Evolutionary conservation across 2,329 filamentous ascomycete species (phyloP).

Genomic region (Diaporthe nobilis): DNA sequence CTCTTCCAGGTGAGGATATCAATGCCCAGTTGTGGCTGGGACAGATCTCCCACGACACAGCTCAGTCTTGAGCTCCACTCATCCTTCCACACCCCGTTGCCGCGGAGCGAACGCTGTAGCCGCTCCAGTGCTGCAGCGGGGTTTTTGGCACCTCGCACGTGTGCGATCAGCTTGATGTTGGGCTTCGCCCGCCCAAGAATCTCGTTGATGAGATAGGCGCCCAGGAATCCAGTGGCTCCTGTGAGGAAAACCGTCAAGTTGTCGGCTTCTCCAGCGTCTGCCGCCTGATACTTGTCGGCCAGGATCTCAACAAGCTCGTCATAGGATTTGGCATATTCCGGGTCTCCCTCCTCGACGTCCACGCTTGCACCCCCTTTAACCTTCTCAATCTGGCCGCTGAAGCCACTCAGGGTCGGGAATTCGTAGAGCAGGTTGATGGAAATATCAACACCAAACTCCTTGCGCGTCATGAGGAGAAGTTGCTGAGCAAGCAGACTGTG

Average conservation of each 20-base stretch:
- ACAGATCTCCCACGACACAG: constrained; percentile 80
- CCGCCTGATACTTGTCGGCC: constrained; percentile 50
- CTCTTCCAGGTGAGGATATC: constrained; percentile 74
- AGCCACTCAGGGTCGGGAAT: constrained; percentile 65
- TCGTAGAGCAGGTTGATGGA: constrained; percentile 80
- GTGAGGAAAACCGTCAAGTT: constrained; percentile 81
- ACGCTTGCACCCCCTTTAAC: constrained; percentile 36
- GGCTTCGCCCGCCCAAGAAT: constrained; percentile 73
- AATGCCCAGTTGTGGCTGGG: constrained; percentile 81
- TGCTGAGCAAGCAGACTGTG: constrained; percentile 87
- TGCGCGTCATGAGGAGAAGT: constrained; percentile 78
- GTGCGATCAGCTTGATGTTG: constrained; percentile 75
- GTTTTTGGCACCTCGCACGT: constrained; percentile 78
- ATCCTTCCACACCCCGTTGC: constrained; percentile 84
- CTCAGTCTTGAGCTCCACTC: constrained; percentile 75
- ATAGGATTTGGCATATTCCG: constrained; percentile 65
- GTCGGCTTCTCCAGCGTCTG: constrained; percentile 48
- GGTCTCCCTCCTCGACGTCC: constrained; percentile 54
- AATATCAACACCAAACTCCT: constrained; percentile 63
- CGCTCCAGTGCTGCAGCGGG: constrained; percentile 72
- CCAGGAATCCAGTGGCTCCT: constrained; percentile 91
- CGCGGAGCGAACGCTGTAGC: constrained; percentile 76
- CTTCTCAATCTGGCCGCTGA: constrained; percentile 66
- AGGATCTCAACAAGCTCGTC: constrained; percentile 59
- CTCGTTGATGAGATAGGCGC: constrained; percentile 83